Evolutionary conservation across 176 grass and related monocot species (phyloP), one percentile per base, ranked within the genome.

Genomic region (Hyparrhenia diplandra): DNA sequence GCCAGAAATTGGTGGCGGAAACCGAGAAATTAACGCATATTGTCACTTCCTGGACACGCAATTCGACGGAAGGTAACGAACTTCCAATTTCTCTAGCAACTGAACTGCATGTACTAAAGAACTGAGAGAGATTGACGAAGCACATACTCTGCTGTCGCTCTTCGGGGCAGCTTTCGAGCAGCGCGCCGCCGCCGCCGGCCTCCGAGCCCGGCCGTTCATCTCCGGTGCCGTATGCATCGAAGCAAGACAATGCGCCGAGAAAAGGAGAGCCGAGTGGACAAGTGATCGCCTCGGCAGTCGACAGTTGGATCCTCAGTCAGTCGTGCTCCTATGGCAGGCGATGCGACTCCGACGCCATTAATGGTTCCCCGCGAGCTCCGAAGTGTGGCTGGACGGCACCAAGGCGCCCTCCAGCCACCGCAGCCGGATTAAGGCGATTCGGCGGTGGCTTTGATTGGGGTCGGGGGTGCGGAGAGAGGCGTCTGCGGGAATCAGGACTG

Each of bases 81-180:
- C 62, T 88, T 88, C 82, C 68, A 11, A 21, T 49, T 84, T 13
- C 39, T 73, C 12, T 58, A 24, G 62, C 83, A 81, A 76, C 76
- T 74, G 83, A 81, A 76, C 76, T 74, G 83, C 32, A 65, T 12
- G 12, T 54, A n/a, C n/a, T n/a, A 1, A 14, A 64, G 3, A 72
- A 55, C 5, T 12, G 47, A 69, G 64, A 71, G 49, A 71, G 75
- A 62, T 25, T 46, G 63, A 71, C 54, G 62, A 84, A 80, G 63
- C 90, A 71, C 77, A 9, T 93, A 95, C 96, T 89, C 92, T 91
- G 81, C 74, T 93, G 73, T 77, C 85, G 84, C 78, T 52, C 86
- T 84, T 93, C 30, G 74, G 41, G 59, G 88, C 31, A 4, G 82
- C 60, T 67, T 74, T 86, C 8, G 65, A 30, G 30, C 73, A 46